phyloP scores from a whole-genome alignment of 2,329 filamentous ascomycete species.

The Aspergillus sp. region DNA sequence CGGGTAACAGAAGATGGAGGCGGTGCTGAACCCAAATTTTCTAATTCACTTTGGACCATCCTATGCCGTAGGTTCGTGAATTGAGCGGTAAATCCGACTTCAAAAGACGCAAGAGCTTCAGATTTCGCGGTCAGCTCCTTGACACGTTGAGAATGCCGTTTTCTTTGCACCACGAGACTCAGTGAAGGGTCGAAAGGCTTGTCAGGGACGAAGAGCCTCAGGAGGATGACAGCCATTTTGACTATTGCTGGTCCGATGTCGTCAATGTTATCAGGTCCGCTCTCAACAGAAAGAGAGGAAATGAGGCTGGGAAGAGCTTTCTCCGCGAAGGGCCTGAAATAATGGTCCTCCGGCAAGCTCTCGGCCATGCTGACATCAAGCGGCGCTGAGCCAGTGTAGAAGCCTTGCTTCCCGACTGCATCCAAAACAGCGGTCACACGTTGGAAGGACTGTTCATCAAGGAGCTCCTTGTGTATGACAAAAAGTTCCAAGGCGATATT shows the following conservation, averaged over 20 bases:
- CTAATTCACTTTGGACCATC: slow-evolving; percentile 62
- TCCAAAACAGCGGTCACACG: slow-evolving; percentile 22
- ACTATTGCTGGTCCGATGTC: slow-evolving; percentile 67
- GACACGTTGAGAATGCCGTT: slow-evolving; percentile 58
- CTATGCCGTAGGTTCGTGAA: slow-evolving; percentile 65
- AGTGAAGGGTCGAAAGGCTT: slow-evolving; percentile 78
- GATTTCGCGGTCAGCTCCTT: slow-evolving; percentile 57
- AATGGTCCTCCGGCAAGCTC: slow-evolving; percentile 26
- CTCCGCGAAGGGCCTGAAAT: slow-evolving; percentile 35
- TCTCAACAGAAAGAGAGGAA: slow-evolving; percentile 19
- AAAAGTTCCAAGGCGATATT: slow-evolving; percentile 34
- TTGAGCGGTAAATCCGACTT: slow-evolving; percentile 66
- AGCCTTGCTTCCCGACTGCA: slow-evolving; percentile 23
- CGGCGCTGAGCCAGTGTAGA: slow-evolving; percentile 10
- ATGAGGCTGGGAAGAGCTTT: slow-evolving; percentile 30
- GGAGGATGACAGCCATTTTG: slow-evolving; percentile 68
- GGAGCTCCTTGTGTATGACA: slow-evolving; percentile 33
- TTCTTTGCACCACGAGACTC: slow-evolving; percentile 61
- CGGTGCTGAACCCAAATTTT: slow-evolving; percentile 65
- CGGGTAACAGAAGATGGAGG: slow-evolving; percentile 68
- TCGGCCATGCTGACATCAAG: slow-evolving; percentile 18
- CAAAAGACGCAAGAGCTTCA: slow-evolving; percentile 63
- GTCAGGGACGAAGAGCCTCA: slow-evolving; percentile 82
- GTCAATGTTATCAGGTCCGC: slow-evolving; percentile 18
- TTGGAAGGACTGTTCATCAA: slow-evolving; percentile 28